Conservation (phyloP, 2,329 filamentous ascomycete species). For the Zasmidium cellare region DNA sequence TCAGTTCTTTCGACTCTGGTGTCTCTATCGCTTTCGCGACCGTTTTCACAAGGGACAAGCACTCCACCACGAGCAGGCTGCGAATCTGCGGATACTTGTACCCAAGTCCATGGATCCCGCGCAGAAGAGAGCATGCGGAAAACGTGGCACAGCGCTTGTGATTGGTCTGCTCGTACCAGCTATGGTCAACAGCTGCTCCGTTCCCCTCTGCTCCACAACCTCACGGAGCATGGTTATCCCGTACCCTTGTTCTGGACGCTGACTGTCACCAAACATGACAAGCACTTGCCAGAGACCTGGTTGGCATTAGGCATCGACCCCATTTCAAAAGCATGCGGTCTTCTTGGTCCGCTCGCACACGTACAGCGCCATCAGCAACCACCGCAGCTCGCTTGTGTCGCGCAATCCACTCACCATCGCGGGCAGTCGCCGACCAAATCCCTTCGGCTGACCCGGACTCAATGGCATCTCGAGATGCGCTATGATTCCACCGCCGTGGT, state of each 20-base stretch:
- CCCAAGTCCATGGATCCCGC: background rate
- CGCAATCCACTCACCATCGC: background rate
- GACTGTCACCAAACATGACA: background rate
- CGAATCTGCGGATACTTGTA: background rate
- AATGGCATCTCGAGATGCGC: constrained; percentile 8
- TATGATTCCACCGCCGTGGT: constrained; percentile 12
- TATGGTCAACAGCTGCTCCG: background rate
- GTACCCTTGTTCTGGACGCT: background rate
- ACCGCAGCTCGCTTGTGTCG: background rate
- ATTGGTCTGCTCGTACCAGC: constrained; percentile 14
- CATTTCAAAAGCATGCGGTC: constrained; percentile 15
- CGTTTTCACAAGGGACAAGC: too few species aligned
- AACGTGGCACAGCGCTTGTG: background rate
- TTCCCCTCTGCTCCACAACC: background rate
- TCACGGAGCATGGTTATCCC: background rate
- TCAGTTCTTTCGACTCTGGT: too few species aligned
- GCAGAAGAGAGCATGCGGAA: background rate
- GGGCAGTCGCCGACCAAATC: background rate
- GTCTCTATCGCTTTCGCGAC: too few species aligned
- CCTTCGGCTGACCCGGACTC: background rate
- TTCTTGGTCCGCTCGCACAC: constrained; percentile 21
- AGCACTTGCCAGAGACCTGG: background rate
- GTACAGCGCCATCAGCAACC: constrained; percentile 7
- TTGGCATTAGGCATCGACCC: constrained; percentile 11
- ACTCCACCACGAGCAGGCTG: background rate